A percentile compares a stretch with the other conserved stretches of the same genome.
phyloP scores from a whole-genome alignment of 805 yeast genomes.

The Saturnispora gosingensis region DNA sequence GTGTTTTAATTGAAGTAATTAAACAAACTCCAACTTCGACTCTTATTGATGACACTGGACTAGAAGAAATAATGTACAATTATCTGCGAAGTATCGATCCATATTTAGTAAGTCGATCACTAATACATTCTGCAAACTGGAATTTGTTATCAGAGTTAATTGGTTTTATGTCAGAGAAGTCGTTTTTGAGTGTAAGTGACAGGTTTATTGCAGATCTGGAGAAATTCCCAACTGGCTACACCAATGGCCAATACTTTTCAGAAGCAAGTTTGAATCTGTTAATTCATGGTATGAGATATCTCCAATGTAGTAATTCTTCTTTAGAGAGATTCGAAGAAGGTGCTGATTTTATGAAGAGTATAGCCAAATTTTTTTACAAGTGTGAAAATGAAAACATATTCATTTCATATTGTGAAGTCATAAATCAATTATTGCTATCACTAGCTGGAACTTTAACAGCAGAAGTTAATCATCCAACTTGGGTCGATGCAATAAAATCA shows the following conservation, averaged over 20 bases:
- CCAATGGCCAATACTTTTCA: constrained; percentile 24
- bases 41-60: constrained; percentile 67
- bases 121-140: constrained; percentile 89
- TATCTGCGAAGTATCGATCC: constrained; percentile 88
- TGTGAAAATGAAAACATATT: constrained; percentile 58
- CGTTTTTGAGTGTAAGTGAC: constrained; percentile 85
- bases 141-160: constrained; percentile 77
- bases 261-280: constrained; percentile 57
- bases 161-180: constrained; percentile 81
- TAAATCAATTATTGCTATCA: constrained; percentile 66
- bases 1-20: constrained; percentile 88
- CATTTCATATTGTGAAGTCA: constrained; percentile 77
- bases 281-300: constrained; percentile 85
- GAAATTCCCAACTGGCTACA: constrained; percentile 50
- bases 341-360: constrained; percentile 79
- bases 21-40: constrained; percentile 71
- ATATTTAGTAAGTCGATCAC: constrained; percentile 47
- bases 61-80: constrained; percentile 89
- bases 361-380: constrained; percentile 70
- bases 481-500: constrained; percentile 73
- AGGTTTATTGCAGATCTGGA: constrained; percentile 89
- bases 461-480: constrained; percentile 90
- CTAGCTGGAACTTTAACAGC: constrained; percentile 82
- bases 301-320: constrained; percentile 74
- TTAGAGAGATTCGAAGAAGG: constrained; percentile 86